Evolutionary conservation across 306 rosid genomes (phyloP), one percentile per base, ranked within the genome.

Genomic region (Medicago lupulina): DNA sequence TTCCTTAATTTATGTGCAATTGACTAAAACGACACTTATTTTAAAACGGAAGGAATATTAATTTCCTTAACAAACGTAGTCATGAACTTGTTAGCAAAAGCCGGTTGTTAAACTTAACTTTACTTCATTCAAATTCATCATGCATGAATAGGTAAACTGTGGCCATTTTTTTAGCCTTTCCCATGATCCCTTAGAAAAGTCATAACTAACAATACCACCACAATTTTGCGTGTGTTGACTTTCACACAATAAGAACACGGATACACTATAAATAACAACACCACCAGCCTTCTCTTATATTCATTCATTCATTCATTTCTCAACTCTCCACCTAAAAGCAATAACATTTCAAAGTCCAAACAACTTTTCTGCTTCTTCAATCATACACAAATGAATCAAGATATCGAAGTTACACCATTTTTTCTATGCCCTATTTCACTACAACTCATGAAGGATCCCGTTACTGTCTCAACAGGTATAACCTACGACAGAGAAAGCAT

Each of bases 371-470:
- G 1, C n/a, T 46, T 12, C 51, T 46, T 12, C 7, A 46, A 46
- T 15, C 7, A 12, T 8, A 7, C n/a, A 49, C 8, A 21, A 21
- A 91, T 87, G 92, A 88, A 83, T 1, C 25, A 70, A 2, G 91
- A 88, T 13, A 85, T 90, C 23, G 98, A 92, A 1, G 85, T 95
- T 68, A 95, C 98, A 60, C 77, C 86, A 1, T 92, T 85, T 51
- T 92, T 86, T 11, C 66, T 90, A 21, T 95, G 97, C 77, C 98
- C 98, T 1, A 86, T 95, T 34, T 92, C 98, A 9, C 79, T 95
- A 0, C 83, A 92, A 21, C 82, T 92, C 80, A 95, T 95, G 98
- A 92, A 90, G 31, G 98, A 95, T 44, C 98, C 98, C 0, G 97
- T 92, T 5, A 90, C 87, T 0, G 80, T 92, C 44, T 76, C 90